Conservation (phyloP, 495 filamentous ascomycete genomes). For the Massariosphaeria phaeospora region DNA sequence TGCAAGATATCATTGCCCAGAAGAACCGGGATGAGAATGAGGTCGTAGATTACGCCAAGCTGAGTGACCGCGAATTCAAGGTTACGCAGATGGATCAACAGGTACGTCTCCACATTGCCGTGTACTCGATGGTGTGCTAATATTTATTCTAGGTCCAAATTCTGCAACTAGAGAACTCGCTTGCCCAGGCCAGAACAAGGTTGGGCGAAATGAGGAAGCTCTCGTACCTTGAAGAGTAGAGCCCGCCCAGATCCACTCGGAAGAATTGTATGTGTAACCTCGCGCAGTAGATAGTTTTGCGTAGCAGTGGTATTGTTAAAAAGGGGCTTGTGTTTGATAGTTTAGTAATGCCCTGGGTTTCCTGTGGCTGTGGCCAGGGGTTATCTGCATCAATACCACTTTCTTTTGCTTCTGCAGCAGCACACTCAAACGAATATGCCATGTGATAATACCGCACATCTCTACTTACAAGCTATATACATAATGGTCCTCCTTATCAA, state of each 20-base stretch:
- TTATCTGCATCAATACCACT: too few relatives aligned
- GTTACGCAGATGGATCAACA: constrained; percentile 99
- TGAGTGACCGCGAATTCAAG: constrained; percentile 94
- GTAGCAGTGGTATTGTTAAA: too few relatives aligned
- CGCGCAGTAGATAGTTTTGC: neutral
- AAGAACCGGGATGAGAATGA: constrained; percentile 74
- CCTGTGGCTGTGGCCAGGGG: too few relatives aligned
- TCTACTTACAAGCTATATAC: too few relatives aligned
- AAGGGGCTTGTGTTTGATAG: too few relatives aligned
- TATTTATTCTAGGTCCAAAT: constrained; percentile 76
- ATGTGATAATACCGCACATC: too few relatives aligned
- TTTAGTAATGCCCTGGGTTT: too few relatives aligned
- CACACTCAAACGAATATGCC: too few relatives aligned
- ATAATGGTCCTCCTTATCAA: too few relatives aligned
- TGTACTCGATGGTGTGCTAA: constrained; percentile 11
- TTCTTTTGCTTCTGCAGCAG: too few relatives aligned
- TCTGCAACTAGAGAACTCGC: constrained; percentile 83
- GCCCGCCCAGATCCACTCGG: neutral
- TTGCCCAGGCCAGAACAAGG: constrained; percentile 72
- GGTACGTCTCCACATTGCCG: constrained; percentile 52
- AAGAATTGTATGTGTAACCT: neutral
- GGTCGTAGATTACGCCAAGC: constrained; percentile 76
- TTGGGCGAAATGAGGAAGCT: constrained; percentile 99
- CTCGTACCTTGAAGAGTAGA: constrained; percentile 79
- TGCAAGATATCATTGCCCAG: constrained; percentile 88